Evolutionary conservation across 1,284 basidiomycete species (phyloP).

Genomic region (Melampsora americana): DNA sequence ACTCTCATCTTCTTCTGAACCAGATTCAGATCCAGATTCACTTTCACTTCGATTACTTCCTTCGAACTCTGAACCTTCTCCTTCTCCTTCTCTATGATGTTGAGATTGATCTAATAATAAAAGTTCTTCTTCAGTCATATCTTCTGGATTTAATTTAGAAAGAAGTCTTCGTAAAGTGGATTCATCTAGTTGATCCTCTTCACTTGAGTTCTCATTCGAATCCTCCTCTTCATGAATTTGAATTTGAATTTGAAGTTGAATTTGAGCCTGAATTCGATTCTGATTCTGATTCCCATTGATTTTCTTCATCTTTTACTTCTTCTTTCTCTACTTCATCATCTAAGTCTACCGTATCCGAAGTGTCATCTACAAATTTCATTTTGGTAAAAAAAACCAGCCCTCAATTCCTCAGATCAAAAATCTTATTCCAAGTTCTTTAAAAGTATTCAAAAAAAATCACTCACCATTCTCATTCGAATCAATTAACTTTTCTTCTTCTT

Average conservation of each 20-base stretch:
- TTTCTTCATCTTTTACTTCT: not conserved
- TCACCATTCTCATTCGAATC: no score
- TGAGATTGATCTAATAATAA: not conserved
- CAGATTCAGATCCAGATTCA: not conserved
- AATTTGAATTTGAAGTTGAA: not conserved
- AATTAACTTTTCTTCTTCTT: no score
- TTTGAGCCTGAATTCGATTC: not conserved
- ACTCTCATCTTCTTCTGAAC: not conserved
- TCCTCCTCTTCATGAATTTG: not conserved
- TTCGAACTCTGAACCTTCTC: not conserved
- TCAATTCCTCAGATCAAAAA: no score
- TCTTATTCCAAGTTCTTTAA: no score
- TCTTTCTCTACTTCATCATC: not conserved
- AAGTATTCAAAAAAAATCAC: no score
- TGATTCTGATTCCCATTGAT: not conserved
- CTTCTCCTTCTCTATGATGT: not conserved
- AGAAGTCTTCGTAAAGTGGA: not conserved
- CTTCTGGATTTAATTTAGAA: not conserved
- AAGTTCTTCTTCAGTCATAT: constrained; percentile 3
- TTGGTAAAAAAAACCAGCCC: not conserved
- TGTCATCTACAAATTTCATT: not conserved
- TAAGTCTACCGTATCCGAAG: not conserved
- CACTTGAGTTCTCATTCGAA: not conserved
- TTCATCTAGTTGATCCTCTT: not conserved
- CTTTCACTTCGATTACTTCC: not conserved